Base-by-base conservation (phyloP, 352 stramenopile species). In the Pelagophyceae sp. region DNA sequence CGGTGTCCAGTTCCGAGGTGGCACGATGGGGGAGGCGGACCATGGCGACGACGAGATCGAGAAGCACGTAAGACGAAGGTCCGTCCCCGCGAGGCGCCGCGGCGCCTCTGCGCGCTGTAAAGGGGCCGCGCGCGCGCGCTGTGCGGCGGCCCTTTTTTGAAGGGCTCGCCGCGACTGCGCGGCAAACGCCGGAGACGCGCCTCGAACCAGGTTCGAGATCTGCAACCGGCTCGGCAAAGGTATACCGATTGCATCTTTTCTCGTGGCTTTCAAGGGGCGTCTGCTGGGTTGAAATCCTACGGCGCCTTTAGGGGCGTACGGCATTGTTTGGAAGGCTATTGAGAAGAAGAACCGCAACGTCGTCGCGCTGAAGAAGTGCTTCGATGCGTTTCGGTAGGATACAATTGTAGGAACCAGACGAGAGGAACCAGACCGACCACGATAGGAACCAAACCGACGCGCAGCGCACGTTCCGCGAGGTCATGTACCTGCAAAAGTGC, bases 401-500 rank as follows among this genome's bases (percentile, higher is more conserved):
- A 23, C 11, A 54, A 54, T 54, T 54, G 11, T 54, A 23, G 45
- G 45, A 54, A 54, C 45, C 11, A 54, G 45, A 23, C 45, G 45
- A 54, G 11, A 54, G 23, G 23, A 54, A 23, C 23, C 45, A 11
- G 45, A 23, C 11, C 23, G 45, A 23, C 11, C 45, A 23, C 45
- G 11, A 23, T 54, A 54, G 45, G 33, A 98, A 97, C 81, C 86
- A 93, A 27, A 96, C 92, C 19, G 93, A 98, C 83, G 91, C 93
- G 11, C 93, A 97, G 81, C 86, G 94, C 76, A 97, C 93, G 17
- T 98, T 96, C 84, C 86, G 93, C 5, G 94, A 98, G 81, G 90
- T 97, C 76, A 97, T 97, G 92, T 98, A 98, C 71, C 82, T 98
- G 45, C 91, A 97, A 79, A 90, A 94, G n/a, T n/a, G n/a, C n/a